phyloP scores from a whole-genome alignment of 169 alveolate species.

The Eimeria falciformis region DNA sequence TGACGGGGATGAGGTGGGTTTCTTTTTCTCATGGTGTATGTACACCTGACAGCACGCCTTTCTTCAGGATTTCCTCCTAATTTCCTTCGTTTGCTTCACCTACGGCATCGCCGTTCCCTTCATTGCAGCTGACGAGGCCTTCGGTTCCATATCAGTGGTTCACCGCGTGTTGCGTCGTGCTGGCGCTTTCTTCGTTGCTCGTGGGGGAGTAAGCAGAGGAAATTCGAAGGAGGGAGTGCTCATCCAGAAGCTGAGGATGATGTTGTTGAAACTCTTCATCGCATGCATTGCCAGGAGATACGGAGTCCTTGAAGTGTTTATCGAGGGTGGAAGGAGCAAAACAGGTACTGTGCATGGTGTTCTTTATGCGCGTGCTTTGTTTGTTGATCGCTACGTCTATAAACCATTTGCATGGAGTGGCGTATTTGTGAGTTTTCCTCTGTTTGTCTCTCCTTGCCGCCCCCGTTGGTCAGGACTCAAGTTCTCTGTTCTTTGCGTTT shows the following conservation, averaged over 20 bases:
- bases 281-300: constrained; percentile 39
- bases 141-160: constrained; percentile 21
- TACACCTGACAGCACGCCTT: no score
- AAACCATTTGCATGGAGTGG: background rate
- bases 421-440: background rate
- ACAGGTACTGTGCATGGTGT: background rate
- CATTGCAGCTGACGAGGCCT: constrained; percentile 50
- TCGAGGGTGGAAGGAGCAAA: constrained; percentile 65
- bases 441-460: no score
- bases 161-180: constrained; percentile 21
- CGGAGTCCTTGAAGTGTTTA: constrained; percentile 49
- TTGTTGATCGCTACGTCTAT: background rate
- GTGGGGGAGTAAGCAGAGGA: background rate
- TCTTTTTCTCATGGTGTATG: no score
- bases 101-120: constrained; percentile 54
- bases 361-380: background rate
- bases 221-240: background rate
- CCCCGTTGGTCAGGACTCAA: background rate
- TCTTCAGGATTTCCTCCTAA: constrained; percentile 37
- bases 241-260: background rate
- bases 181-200: constrained; percentile 17
- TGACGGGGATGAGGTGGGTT: no score
- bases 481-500: background rate
- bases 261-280: background rate
- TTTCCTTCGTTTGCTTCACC: constrained; percentile 49